phyloP scores from a whole-genome alignment of 768 basidiomycete species.

The Pulveroboletus frians region DNA sequence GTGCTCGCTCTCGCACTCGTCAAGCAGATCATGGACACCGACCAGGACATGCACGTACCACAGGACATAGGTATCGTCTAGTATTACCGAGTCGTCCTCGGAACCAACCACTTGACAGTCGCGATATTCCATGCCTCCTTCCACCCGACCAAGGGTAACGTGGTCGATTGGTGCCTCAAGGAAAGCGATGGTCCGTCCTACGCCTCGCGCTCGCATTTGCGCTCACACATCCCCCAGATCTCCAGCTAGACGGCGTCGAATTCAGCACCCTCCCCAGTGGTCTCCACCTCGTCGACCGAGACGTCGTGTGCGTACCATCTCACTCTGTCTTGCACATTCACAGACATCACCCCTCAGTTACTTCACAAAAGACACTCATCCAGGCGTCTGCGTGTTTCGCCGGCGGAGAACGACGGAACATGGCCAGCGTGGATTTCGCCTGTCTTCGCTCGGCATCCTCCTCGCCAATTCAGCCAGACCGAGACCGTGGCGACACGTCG shows the following conservation, averaged over 20 bases:
- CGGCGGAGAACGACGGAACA: slow-evolving; percentile 61
- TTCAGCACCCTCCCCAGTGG: slow-evolving; percentile 81
- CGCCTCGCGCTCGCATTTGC: not conserved
- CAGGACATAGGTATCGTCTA: slow-evolving; percentile 49
- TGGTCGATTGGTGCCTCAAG: slow-evolving; percentile 74
- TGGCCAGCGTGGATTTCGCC: slow-evolving; percentile 74
- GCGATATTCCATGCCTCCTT: slow-evolving; percentile 83
- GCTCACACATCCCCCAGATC: slow-evolving; percentile 37
- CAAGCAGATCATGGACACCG: slow-evolving; percentile 23
- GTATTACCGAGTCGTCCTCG: not conserved
- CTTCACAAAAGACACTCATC: slow-evolving; percentile 63
- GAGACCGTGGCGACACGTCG: slow-evolving; percentile 72
- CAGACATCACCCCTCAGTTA: slow-evolving; percentile 41
- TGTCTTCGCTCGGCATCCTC: slow-evolving; percentile 73
- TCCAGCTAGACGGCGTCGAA: slow-evolving; percentile 66
- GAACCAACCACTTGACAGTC: slow-evolving; percentile 37
- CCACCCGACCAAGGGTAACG: slow-evolving; percentile 76
- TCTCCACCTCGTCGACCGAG: slow-evolving; percentile 71
- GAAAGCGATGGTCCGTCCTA: slow-evolving; percentile 53
- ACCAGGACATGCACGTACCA: slow-evolving; percentile 35
- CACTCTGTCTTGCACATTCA: slow-evolving; percentile 5
- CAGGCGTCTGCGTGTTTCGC: slow-evolving; percentile 71
- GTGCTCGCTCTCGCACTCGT: slow-evolving; percentile 20
- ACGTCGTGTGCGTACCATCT: slow-evolving; percentile 59
- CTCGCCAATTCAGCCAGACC: slow-evolving; percentile 60